Conservation (phyloP, 345 rosid species). For the Angophora floribunda region DNA sequence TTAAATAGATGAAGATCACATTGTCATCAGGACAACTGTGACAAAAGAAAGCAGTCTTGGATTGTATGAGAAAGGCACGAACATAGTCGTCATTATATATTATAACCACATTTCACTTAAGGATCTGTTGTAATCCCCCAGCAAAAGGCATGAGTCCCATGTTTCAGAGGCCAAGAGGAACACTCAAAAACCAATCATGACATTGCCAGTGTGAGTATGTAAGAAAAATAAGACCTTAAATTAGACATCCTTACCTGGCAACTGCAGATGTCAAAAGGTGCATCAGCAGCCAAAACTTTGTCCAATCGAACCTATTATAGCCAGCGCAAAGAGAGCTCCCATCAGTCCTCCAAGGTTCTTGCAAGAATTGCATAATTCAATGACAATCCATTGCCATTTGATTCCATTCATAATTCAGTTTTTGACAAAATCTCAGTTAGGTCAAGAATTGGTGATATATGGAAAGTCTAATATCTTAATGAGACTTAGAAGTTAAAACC, state of each 20-base stretch:
- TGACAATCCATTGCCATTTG: neutral
- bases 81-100: neutral
- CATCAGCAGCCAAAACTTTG: constrained; percentile 84
- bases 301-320: constrained; percentile 69
- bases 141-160: neutral
- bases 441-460: neutral
- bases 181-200: neutral
- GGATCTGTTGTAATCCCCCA: neutral
- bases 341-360: neutral
- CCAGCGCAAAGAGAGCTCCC: neutral
- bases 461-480: neutral
- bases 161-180: neutral
- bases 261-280: constrained; percentile 93
- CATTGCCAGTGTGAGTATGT: neutral
- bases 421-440: neutral
- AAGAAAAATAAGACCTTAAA: neutral
- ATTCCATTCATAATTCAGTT: neutral
- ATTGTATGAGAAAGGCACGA: neutral
- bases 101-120: neutral
- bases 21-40: neutral
- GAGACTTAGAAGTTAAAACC: neutral
- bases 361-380: neutral
- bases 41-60: neutral
- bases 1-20: neutral
- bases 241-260: constrained; percentile 60